Percentiles rank a stretch among this genome's conserved stretches.
Conservation (phyloP, 768 basidiomycete genomes). For the Kwoniella shandongensis region DNA sequence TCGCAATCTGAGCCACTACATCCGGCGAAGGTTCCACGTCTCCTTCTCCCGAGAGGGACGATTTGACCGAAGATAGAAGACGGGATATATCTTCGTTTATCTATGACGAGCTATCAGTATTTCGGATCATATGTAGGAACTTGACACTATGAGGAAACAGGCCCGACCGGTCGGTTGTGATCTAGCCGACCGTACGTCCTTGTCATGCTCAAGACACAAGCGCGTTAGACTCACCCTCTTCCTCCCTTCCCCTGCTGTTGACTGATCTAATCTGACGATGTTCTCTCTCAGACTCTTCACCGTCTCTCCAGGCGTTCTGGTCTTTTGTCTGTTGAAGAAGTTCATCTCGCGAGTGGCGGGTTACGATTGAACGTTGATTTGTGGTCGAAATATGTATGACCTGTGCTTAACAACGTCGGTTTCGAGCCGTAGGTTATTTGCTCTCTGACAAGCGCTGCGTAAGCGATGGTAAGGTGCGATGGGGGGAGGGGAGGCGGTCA, state of each 20-base stretch:
- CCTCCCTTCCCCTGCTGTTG: conserved; percentile 29
- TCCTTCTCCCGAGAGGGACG: conserved; percentile 30
- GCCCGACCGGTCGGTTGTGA: background rate
- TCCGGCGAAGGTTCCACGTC: conserved; percentile 65
- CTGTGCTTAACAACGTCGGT: no score
- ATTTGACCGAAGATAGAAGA: conserved; percentile 29
- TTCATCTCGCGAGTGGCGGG: conserved; percentile 30
- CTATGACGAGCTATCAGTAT: conserved; percentile 11
- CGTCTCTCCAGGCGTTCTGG: conserved; percentile 37
- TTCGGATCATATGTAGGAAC: background rate
- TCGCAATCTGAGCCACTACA: conserved; percentile 86
- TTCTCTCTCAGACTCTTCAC: conserved; percentile 39
- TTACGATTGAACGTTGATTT: background rate
- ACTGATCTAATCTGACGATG: conserved; percentile 35
- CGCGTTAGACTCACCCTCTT: conserved; percentile 19
- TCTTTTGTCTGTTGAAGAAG: conserved; percentile 45
- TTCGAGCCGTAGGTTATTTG: no score
- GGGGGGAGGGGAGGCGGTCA: no score
- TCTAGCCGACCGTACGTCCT: background rate
- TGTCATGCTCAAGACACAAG: background rate
- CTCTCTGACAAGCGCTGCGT: no score
- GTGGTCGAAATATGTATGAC: background rate
- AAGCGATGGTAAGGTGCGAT: no score
- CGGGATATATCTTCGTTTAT: conserved; percentile 39
- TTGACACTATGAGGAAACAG: background rate